These are phyloP conservation scores for Phytophthora pinifolia DNA, from an alignment of 352 stramenopile species.

Conservation along the genomic window DNA sequence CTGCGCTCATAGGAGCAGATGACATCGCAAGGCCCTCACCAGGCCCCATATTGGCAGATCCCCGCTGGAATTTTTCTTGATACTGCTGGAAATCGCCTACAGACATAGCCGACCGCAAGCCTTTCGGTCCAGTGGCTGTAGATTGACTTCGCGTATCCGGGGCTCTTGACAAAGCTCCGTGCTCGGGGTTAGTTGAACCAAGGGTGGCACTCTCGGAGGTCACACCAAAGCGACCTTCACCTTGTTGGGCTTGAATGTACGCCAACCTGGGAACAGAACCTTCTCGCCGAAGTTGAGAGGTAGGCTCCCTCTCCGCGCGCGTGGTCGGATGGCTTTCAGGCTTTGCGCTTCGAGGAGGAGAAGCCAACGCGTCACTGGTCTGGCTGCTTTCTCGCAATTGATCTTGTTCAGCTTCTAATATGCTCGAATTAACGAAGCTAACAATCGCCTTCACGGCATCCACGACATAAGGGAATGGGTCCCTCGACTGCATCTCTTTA, in stretches of 20 bases:
- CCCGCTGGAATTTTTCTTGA: slow-evolving; percentile 48
- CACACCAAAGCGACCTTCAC: slow-evolving; percentile 10
- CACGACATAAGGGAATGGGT: slow-evolving; percentile 83
- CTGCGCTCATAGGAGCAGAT: slow-evolving; percentile 14
- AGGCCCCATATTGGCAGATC: slow-evolving; percentile 3
- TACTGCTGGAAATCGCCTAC: slow-evolving; percentile 79
- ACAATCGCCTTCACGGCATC: slow-evolving; percentile 66
- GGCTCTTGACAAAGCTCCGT: slow-evolving; percentile 19
- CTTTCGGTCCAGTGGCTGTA: slow-evolving; percentile 18
- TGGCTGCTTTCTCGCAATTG: slow-evolving; percentile 38
- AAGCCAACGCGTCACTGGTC: slow-evolving; percentile 26
- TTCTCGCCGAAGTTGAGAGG: slow-evolving; percentile 40
- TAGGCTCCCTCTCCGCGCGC: slow-evolving; percentile 20
- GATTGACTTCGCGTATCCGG: slow-evolving; percentile 20
- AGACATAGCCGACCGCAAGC: slow-evolving; percentile 60
- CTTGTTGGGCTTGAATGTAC: slow-evolving; percentile 23
- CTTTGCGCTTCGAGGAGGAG: slow-evolving; percentile 27
- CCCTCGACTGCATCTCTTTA: slow-evolving; percentile 81
- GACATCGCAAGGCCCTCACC: slow-evolving; percentile 12
- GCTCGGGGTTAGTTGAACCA: slow-evolving; percentile 16
- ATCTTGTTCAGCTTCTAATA: slow-evolving; percentile 59
- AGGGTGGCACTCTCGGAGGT: slow-evolving; percentile 14
- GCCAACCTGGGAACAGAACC: slow-evolving; percentile 30
- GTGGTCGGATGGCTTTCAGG: slow-evolving; percentile 11
- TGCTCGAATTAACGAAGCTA: slow-evolving; percentile 58